phyloP scores from a whole-genome alignment of 495 filamentous ascomycete genomes.

The Rhizodiscina lignyota region DNA sequence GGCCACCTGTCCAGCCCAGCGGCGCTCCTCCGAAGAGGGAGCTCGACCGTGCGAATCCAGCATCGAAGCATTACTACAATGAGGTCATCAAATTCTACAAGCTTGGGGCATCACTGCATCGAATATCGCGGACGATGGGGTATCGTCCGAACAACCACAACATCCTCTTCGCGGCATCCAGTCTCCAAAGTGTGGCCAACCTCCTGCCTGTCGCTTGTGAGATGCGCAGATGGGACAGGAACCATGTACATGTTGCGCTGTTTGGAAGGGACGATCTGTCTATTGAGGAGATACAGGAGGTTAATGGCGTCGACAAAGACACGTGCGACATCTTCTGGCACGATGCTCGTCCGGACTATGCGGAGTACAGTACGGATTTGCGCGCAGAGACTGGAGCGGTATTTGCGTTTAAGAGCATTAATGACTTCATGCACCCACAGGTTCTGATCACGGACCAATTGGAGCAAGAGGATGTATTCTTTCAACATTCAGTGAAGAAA shows the following conservation, averaged over 20 bases:
- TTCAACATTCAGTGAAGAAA: slow-evolving; percentile 32
- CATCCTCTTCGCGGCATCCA: slow-evolving; percentile 40
- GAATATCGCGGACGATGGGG: slow-evolving; percentile 18
- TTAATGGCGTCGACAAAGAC: slow-evolving; percentile 36
- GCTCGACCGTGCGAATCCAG: slow-evolving; percentile 7
- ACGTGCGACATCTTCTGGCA: slow-evolving; percentile 40
- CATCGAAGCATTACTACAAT: slow-evolving; percentile 30
- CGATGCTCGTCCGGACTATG: slow-evolving; percentile 38
- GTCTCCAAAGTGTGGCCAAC: slow-evolving; percentile 33
- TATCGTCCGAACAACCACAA: slow-evolving; percentile 28
- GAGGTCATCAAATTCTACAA: slow-evolving; percentile 39
- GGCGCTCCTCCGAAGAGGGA: slow-evolving; percentile 11
- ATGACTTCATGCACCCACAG: slow-evolving; percentile 41
- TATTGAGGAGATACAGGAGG: slow-evolving; percentile 30
- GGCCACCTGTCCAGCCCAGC: slow-evolving; percentile 8
- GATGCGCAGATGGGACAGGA: slow-evolving; percentile 38
- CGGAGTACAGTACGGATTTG: slow-evolving; percentile 28
- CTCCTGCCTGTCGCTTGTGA: slow-evolving; percentile 44
- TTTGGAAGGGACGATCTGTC: slow-evolving; percentile 36
- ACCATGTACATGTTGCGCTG: slow-evolving; percentile 41
- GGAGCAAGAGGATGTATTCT: slow-evolving; percentile 32
- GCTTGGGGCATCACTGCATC: slow-evolving; percentile 32
- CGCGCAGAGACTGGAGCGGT: slow-evolving; percentile 26
- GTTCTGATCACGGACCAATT: slow-evolving; percentile 35
- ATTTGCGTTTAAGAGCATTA: slow-evolving; percentile 24